Evolutionary conservation across 768 basidiomycete species (phyloP), one percentile per base, ranked within the genome.

Genomic region (Calocybe indica): DNA sequence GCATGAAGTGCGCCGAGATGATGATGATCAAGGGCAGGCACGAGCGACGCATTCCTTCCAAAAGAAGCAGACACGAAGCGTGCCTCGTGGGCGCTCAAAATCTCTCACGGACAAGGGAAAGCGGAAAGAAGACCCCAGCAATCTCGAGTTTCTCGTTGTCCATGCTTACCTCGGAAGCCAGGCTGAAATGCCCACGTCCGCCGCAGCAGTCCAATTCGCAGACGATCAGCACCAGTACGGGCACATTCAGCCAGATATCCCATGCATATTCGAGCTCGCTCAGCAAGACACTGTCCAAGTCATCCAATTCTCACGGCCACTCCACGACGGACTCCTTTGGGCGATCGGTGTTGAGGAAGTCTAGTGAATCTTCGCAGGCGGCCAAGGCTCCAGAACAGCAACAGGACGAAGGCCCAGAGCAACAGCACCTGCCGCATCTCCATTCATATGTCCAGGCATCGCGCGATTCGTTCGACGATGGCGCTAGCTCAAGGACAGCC

Each of bases 141-240:
- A 64, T 55, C 61, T 88, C 41, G 82, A 82, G 47, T 79, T 77
- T 53, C 72, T 89, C 40, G 76, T 85, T 7, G 79, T 83, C 3
- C 75, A 79, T 13, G 80, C 85, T 0, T 69, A 83, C 33, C 68
- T 88, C 1, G 87, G 87, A 4, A 77, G 73, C 53, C 87, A 89
- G 64, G 64, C 72, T 38, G 55, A 74, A 14, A 69, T 79, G 29
- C 80, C 83, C 0, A 64, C 65, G 15, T 56, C 68, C 58, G 38
- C 41, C 55, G 47, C 30, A 48, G 38, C 48, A 11, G 15, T 47
- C 58, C 7, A 58, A 58, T 51, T 50, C 52, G 15, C 53, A 61
- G 12, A 57, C 49, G 32, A 53, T 56, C 30, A 43, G 51, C 28
- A 54, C 47, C 12, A 52, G 52, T 31, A 47, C 39, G 40, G 54